Base-by-base conservation (phyloP, 768 basidiomycete species). In the Tulasnella sp. region DNA sequence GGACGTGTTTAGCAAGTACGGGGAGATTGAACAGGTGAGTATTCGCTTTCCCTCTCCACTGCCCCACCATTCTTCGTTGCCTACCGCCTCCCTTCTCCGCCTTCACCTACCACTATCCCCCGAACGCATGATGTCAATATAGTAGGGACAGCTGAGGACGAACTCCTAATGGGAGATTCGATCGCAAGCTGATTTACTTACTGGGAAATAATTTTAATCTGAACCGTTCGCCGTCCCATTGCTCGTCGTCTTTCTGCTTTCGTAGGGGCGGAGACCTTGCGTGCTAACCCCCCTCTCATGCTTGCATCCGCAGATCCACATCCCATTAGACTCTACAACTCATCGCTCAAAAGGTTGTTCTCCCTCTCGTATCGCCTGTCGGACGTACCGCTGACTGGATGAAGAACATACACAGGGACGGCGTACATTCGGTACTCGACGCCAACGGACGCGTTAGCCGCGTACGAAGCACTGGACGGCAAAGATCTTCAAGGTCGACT, bases 401-500 rank as follows among this genome's bases (percentile, higher is more conserved):
- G 19, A 37, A 3, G 8, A n/a, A 26, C 16, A 26, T 5, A 22
- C 17, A 14, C 32, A 69, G 68, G 89, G 14, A 80, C 90, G 0
- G 89, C 86, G 0, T 91, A 87, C 75, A 82, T 89, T 37, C 82
- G 83, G 2, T 91, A 84, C 72, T 78, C 75, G 8, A 78, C 81
- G 1, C 78, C 86, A 0, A 73, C 80, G 3, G 79, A 82, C 17
- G 89, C 90, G 0, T 76, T 94, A 0, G 80, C 84, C 0, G 97
- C 96, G 0, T 94, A 89, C 75, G 85, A 89, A 71, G 83, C 83
- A 0, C 84, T 98, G 39, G 95, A 98, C 78, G 88, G 88, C 72
- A 89, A 84, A 41, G 88, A 92, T 0, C 95, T 97, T 79, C 94
- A 95, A 80, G 97, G 97, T 3, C 88, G 97, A 35, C 79, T 98